phyloP scores from a whole-genome alignment of 768 basidiomycete species.

The Jaapia argillacea region DNA sequence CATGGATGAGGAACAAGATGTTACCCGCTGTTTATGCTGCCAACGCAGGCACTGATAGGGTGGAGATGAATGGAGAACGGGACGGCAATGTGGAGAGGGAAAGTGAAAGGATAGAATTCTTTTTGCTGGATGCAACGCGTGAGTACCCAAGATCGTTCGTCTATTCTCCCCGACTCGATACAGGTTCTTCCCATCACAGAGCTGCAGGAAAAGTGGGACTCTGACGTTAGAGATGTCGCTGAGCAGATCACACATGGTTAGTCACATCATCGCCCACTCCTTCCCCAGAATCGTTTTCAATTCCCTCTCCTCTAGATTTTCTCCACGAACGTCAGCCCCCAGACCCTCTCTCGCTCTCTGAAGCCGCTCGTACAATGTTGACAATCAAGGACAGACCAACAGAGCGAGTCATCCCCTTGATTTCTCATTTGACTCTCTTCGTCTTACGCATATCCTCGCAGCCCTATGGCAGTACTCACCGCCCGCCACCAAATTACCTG shows the following conservation, averaged over 20 bases:
- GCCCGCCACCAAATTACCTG: conserved; percentile 54
- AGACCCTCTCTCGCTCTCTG: conserved; percentile 46
- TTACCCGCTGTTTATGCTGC: conserved; percentile 57
- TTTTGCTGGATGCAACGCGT: conserved; percentile 67
- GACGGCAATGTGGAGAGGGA: no score
- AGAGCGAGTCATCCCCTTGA: conserved; percentile 25
- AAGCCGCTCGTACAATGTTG: conserved; percentile 43
- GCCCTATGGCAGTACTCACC: conserved; percentile 45
- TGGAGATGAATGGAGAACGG: conserved; percentile 22
- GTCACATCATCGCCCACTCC: conserved; percentile 38
- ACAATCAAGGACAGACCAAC: conserved; percentile 31
- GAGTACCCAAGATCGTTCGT: conserved; percentile 9
- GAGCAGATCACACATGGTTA: conserved; percentile 7
- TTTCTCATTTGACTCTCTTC: conserved; percentile 4
- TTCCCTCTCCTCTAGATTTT: conserved; percentile 52
- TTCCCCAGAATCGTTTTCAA: conserved; percentile 37
- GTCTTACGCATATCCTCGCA: conserved; percentile 17
- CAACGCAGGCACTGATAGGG: conserved; percentile 23
- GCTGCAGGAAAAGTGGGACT: conserved; percentile 47
- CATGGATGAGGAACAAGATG: conserved; percentile 89
- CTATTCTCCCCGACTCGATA: background rate
- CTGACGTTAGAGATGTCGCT: conserved; percentile 43
- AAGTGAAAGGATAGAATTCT: no score
- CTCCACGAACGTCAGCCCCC: conserved; percentile 37
- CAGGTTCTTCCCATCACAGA: conserved; percentile 19